These are phyloP conservation scores for Dothideomycetidae sp. DNA, from an alignment of 2,329 filamentous ascomycete genomes.

Conservation along the genomic window DNA sequence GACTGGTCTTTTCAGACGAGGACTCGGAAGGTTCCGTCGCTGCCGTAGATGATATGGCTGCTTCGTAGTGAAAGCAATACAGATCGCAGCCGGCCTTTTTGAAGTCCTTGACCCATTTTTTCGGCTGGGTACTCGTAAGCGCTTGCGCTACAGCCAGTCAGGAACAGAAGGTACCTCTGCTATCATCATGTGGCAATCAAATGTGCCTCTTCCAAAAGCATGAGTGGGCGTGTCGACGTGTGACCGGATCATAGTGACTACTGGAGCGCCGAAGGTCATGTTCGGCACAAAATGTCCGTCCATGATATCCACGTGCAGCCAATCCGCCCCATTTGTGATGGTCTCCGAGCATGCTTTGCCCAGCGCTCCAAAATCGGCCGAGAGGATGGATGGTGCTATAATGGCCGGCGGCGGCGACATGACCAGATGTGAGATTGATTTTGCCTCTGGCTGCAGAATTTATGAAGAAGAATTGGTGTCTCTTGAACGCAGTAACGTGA, in stretches of 20 bases:
- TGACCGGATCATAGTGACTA: conserved; percentile 82
- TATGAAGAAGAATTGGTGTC: no score
- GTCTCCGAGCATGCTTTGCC: conserved; percentile 76
- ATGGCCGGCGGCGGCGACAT: conserved; percentile 85
- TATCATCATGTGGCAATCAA: conserved; percentile 99
- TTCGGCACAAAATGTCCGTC: conserved; percentile 98
- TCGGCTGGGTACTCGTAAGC: conserved; percentile 59
- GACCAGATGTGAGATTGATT: conserved; percentile 20
- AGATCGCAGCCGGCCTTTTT: conserved; percentile 86
- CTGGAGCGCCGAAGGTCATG: conserved; percentile 89
- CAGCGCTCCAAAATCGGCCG: conserved; percentile 83
- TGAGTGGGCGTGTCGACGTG: conserved; percentile 64
- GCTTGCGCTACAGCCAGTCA: conserved; percentile 6
- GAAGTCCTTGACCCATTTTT: conserved; percentile 97
- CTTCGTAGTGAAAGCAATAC: conserved; percentile 99
- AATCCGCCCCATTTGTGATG: conserved; percentile 77
- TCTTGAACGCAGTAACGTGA: no score
- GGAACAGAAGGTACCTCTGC: conserved; percentile 74
- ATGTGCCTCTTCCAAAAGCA: conserved; percentile 69
- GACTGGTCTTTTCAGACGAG: conserved; percentile 59
- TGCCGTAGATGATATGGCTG: conserved; percentile 67
- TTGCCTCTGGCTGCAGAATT: no score
- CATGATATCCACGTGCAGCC: conserved; percentile 95
- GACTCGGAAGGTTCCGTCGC: conserved; percentile 62
- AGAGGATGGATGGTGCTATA: conserved; percentile 95